phyloP scores from a whole-genome alignment of 1,284 basidiomycete species.

The Boletus mariae region DNA sequence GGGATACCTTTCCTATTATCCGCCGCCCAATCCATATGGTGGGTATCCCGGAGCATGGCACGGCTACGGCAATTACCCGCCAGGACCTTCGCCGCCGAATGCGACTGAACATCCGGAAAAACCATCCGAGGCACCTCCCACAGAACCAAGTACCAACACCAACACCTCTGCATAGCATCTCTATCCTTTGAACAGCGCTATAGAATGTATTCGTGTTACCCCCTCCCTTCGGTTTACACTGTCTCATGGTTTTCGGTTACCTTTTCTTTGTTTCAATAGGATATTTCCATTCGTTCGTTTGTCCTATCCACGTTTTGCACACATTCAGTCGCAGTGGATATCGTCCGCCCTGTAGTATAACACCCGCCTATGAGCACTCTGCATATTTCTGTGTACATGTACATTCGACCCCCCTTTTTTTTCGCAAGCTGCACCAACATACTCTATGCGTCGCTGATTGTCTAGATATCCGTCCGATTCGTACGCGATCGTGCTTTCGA shows the following conservation, averaged over 20 bases:
- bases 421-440: neutral
- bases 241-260: conserved; percentile 7
- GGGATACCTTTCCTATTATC: conserved; percentile 28
- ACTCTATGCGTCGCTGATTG: neutral
- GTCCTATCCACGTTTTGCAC: conserved; percentile 6
- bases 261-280: conserved; percentile 29
- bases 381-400: conserved; percentile 32
- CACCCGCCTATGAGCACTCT: conserved; percentile 7
- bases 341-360: conserved; percentile 26
- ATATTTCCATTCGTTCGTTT: conserved; percentile 5
- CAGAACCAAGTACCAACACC: conserved; percentile 18
- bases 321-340: conserved; percentile 12
- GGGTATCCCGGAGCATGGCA: conserved; percentile 29
- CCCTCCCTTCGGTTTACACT: conserved; percentile 5
- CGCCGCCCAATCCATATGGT: conserved; percentile 26
- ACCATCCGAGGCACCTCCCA: conserved; percentile 20
- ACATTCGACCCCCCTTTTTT: conserved; percentile 10
- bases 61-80: conserved; percentile 25
- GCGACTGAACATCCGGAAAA: conserved; percentile 24
- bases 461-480: neutral
- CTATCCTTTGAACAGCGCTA: neutral
- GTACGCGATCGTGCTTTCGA: conserved; percentile 14
- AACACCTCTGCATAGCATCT: conserved; percentile 18
- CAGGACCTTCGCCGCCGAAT: conserved; percentile 19
- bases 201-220: conserved; percentile 25